These are phyloP conservation scores for Aspergillus hancockii DNA, from an alignment of 495 filamentous ascomycete species.

Conservation along the genomic window DNA sequence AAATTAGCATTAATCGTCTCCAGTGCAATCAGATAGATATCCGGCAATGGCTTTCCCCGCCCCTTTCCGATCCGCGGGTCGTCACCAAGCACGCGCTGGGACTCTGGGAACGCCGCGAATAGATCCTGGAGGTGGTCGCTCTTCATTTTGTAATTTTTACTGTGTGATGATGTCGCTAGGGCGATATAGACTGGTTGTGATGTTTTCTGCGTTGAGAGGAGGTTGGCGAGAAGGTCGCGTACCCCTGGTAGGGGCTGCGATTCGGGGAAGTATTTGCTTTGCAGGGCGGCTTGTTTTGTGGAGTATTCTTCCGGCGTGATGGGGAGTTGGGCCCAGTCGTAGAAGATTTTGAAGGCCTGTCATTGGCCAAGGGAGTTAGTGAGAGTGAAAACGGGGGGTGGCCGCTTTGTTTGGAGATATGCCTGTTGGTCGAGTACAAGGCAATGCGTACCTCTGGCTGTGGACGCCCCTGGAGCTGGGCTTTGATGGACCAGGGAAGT, in stretches of 20 bases:
- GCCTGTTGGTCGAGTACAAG: not conserved
- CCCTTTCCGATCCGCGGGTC: constrained; percentile 78
- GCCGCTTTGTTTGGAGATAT: no score
- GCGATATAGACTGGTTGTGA: constrained; percentile 70
- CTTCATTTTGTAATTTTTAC: constrained; percentile 75
- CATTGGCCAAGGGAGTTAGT: constrained; percentile 2
- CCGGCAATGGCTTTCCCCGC: constrained; percentile 87
- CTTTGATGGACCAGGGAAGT: constrained; percentile 93
- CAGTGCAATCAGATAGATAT: constrained; percentile 90
- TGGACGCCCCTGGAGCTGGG: constrained; percentile 90
- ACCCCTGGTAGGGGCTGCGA: constrained; percentile 80
- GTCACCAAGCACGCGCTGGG: constrained; percentile 79
- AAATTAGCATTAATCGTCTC: constrained; percentile 78
- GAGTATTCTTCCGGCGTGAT: constrained; percentile 66
- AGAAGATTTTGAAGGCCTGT: constrained; percentile 57
- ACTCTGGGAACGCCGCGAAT: constrained; percentile 68
- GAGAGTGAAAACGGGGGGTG: not conserved
- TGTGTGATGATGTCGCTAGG: constrained; percentile 78
- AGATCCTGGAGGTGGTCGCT: constrained; percentile 69
- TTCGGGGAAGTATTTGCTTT: constrained; percentile 69
- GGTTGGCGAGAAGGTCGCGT: constrained; percentile 58
- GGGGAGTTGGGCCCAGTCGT: constrained; percentile 85
- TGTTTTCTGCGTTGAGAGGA: constrained; percentile 43
- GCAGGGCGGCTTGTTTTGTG: constrained; percentile 58
- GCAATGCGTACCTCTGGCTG: constrained; percentile 56